A percentile compares a stretch with the other conserved stretches of the same genome.
phyloP scores from a whole-genome alignment of 176 grass and related monocot genomes.

The Raddia guianensis region DNA sequence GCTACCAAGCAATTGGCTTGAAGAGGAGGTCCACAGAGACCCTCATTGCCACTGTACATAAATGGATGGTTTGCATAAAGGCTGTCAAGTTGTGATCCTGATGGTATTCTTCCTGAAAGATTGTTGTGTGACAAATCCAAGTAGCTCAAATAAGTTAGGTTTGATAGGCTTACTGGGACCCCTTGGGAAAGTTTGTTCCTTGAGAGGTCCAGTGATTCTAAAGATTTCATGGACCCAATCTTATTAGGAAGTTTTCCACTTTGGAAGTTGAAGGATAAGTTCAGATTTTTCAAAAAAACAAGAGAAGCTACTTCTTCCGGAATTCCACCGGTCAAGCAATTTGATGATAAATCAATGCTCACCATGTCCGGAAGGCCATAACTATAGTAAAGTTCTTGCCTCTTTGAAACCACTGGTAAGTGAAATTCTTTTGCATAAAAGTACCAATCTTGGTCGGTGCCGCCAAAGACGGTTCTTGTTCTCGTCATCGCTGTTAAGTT shows the following conservation, averaged over 20 bases:
- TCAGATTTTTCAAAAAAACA: background rate
- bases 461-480: no score
- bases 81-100: slow-evolving; percentile 33
- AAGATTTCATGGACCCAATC: slow-evolving; percentile 23
- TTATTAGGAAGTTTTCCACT: background rate
- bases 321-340: no score
- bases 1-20: background rate
- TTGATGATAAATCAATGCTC: slow-evolving; percentile 34
- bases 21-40: no score
- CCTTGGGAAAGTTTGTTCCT: slow-evolving; percentile 27
- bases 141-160: no score
- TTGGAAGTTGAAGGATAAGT: slow-evolving; percentile 28
- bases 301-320: background rate
- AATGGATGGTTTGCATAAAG: no score
- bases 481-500: background rate
- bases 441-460: no score
- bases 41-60: no score
- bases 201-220: slow-evolving; percentile 48
- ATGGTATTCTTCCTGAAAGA: slow-evolving; percentile 37
- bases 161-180: slow-evolving; percentile 12
- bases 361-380: background rate
- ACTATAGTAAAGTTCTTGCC: background rate
- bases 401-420: slow-evolving; percentile 22
- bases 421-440: no score
- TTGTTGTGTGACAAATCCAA: slow-evolving; percentile 29